Percentiles rank a stretch among this genome's conserved stretches.
These are phyloP conservation scores for Colletotrichum plurivorum DNA, from an alignment of 2,329 filamentous ascomycete species.

Conservation along the genomic window DNA sequence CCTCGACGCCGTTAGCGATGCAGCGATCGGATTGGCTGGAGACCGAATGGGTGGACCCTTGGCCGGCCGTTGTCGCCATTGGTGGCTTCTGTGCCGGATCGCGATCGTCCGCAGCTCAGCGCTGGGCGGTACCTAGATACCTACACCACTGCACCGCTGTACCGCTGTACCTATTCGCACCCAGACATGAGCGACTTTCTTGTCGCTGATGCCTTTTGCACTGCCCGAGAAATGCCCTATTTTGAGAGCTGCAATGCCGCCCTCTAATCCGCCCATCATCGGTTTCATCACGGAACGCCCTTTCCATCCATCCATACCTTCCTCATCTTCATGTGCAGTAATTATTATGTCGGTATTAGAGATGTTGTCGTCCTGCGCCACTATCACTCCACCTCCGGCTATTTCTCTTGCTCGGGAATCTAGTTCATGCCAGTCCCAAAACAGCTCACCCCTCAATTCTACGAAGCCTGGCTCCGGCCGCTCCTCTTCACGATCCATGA, in stretches of 20 bases:
- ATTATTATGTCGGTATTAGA: no score
- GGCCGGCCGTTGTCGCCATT: no score
- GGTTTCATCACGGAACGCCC: not conserved
- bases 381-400: constrained; percentile 5
- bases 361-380: not conserved
- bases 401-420: constrained; percentile 9
- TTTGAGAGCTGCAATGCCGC: constrained; percentile 5
- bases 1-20: not conserved
- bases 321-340: no score
- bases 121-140: no score
- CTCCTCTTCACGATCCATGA: no score
- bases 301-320: not conserved
- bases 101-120: constrained; percentile 25
- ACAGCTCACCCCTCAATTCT: not conserved
- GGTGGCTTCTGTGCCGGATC: constrained; percentile 9
- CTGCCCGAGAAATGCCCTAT: constrained; percentile 16
- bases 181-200: not conserved
- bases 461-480: no score
- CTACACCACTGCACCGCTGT: no score
- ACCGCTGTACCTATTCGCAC: not conserved
- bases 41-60: constrained; percentile 14
- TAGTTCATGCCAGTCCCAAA: not conserved
- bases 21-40: not conserved
- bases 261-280: not conserved
- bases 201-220: constrained; percentile 10